These are phyloP conservation scores for Panicum miliaceum DNA, from an alignment of 176 grass and related monocot genomes.

Conservation along the genomic window DNA sequence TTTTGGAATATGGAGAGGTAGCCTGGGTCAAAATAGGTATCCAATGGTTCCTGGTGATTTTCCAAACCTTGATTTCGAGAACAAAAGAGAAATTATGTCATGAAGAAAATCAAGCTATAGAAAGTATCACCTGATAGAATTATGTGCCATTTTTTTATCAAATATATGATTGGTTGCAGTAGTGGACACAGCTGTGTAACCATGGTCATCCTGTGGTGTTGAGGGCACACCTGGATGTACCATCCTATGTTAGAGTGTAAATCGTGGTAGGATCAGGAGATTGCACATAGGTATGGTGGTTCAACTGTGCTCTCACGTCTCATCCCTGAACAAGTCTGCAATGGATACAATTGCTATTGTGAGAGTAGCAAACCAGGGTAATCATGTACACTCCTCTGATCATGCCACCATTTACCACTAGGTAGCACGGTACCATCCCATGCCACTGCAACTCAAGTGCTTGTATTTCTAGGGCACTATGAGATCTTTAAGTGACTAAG, in stretches of 20 bases:
- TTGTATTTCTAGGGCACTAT: neutral
- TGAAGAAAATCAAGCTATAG: neutral
- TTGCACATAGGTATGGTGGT: neutral
- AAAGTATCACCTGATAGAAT: neutral
- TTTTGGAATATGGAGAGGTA: too few species aligned
- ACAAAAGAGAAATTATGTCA: neutral
- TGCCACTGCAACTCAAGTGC: neutral
- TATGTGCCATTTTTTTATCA: neutral
- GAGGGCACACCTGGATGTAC: neutral
- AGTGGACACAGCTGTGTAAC: neutral
- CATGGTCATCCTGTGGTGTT: too few species aligned
- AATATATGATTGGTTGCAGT: neutral
- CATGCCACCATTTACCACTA: constrained; percentile 4
- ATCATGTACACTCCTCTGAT: neutral
- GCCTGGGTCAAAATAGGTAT: neutral
- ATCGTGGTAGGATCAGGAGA: neutral
- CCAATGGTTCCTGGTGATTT: neutral
- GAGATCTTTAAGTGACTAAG: neutral
- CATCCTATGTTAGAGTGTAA: neutral
- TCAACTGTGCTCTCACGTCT: neutral
- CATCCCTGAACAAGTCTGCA: neutral
- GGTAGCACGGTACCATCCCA: neutral
- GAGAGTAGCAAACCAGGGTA: neutral
- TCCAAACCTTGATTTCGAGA: neutral
- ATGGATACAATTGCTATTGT: neutral